A percentile compares a stretch with the other conserved stretches of the same genome.
These are phyloP conservation scores for Durusdinium trenchii DNA, from an alignment of 73 alveolate genomes.

Conservation along the genomic window DNA sequence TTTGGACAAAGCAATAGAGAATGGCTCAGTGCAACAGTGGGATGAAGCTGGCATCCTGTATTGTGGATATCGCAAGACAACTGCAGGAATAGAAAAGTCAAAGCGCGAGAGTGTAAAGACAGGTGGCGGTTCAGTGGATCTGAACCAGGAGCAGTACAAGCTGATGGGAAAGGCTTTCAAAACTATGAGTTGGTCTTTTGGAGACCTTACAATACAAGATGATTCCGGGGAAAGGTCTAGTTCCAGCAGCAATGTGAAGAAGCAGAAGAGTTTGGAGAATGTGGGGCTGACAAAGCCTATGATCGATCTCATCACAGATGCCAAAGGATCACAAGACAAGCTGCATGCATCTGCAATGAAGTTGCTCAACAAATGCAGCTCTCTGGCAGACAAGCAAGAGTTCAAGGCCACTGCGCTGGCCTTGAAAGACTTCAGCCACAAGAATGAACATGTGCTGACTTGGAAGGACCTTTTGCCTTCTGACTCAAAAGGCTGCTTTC, in stretches of 20 bases:
- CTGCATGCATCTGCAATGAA: not conserved
- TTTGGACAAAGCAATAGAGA: not conserved
- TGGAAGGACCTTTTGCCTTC: too few species aligned
- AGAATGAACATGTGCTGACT: constrained; percentile 4
- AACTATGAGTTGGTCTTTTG: not conserved
- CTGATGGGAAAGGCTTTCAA: not conserved
- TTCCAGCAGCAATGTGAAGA: not conserved
- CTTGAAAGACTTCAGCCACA: not conserved
- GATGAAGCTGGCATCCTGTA: not conserved
- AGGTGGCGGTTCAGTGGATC: not conserved
- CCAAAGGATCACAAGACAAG: not conserved
- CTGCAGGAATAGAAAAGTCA: not conserved
- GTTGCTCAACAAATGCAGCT: not conserved
- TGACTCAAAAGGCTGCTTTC: too few species aligned
- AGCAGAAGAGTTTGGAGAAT: not conserved
- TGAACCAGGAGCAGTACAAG: not conserved
- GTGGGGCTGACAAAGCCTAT: not conserved
- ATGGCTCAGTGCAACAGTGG: not conserved
- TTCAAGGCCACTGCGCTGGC: constrained; percentile 1
- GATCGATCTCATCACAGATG: not conserved
- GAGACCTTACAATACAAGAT: not conserved
- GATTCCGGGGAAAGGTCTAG: not conserved
- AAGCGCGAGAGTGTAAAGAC: not conserved
- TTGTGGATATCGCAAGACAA: not conserved
- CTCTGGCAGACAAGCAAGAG: not conserved